These are phyloP conservation scores for Quercus engelmannii DNA, from an alignment of 306 rosid species.

Conservation along the genomic window DNA sequence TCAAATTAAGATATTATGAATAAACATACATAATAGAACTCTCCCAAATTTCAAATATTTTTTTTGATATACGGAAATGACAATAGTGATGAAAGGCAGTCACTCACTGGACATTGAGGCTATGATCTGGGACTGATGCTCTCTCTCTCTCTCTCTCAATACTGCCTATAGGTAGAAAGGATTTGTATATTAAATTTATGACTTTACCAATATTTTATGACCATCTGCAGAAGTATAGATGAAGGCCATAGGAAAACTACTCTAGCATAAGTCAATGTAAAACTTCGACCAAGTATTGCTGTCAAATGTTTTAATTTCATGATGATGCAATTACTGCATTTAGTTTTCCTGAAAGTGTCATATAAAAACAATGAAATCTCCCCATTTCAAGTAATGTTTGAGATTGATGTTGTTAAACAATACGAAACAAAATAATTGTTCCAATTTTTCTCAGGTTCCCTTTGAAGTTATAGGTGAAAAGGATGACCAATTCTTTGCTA, in stretches of 20 bases:
- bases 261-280: not conserved
- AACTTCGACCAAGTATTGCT: no score
- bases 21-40: constrained; percentile 9
- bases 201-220: not conserved
- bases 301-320: not conserved
- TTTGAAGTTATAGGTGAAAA: constrained; percentile 18
- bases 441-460: not conserved
- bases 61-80: constrained; percentile 40
- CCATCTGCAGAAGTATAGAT: not conserved
- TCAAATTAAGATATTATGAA: no score
- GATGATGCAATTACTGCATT: not conserved
- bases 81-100: not conserved
- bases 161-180: not conserved
- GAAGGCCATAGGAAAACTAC: not conserved
- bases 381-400: not conserved
- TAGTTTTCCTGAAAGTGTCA: not conserved
- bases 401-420: not conserved
- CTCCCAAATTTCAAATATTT: no score
- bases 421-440: not conserved
- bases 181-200: not conserved
- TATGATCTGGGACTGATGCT: constrained; percentile 10
- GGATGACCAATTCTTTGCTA: constrained; percentile 25
- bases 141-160: not conserved
- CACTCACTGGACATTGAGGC: constrained; percentile 19
- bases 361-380: not conserved